These are phyloP conservation scores for Cryptococcus sp. DNA, from an alignment of 1,284 basidiomycete genomes.

Conservation along the genomic window DNA sequence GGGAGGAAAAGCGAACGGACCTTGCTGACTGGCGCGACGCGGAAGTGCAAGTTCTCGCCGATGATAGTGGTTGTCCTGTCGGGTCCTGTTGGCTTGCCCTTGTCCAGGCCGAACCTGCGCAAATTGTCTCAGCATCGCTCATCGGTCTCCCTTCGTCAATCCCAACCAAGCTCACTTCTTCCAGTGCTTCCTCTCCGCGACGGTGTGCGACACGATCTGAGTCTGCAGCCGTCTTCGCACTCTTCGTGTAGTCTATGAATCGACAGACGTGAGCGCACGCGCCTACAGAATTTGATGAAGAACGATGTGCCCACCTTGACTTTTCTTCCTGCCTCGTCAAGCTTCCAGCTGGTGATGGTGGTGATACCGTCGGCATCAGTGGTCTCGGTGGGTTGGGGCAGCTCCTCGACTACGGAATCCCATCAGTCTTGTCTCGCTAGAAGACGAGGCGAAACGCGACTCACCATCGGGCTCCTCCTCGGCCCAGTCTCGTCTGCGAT, in stretches of 20 bases:
- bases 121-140: conserved; percentile 12
- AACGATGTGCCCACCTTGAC: conserved; percentile 69
- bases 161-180: conserved; percentile 60
- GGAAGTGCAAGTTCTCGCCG: conserved; percentile 85
- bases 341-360: conserved; percentile 76
- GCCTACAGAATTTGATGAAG: neutral
- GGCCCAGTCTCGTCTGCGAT: too few species aligned
- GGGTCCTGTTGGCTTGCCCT: conserved; percentile 82
- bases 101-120: conserved; percentile 79
- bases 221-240: conserved; percentile 87
- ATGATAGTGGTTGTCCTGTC: conserved; percentile 95
- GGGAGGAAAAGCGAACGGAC: conserved; percentile 60
- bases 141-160: neutral
- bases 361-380: conserved; percentile 88
- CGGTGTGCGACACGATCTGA: conserved; percentile 87
- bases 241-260: conserved; percentile 62
- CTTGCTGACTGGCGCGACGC: conserved; percentile 75
- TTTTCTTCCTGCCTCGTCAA: conserved; percentile 92
- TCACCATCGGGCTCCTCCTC: too few species aligned
- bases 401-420: conserved; percentile 20
- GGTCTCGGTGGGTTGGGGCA: conserved; percentile 60
- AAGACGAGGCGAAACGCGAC: too few species aligned
- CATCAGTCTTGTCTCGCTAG: too few species aligned
- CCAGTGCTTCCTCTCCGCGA: conserved; percentile 93
- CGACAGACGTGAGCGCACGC: neutral